A percentile compares a stretch with the other conserved stretches of the same genome.
phyloP scores from a whole-genome alignment of 2,329 filamentous ascomycete genomes.

The Trichoderma lentiforme region DNA sequence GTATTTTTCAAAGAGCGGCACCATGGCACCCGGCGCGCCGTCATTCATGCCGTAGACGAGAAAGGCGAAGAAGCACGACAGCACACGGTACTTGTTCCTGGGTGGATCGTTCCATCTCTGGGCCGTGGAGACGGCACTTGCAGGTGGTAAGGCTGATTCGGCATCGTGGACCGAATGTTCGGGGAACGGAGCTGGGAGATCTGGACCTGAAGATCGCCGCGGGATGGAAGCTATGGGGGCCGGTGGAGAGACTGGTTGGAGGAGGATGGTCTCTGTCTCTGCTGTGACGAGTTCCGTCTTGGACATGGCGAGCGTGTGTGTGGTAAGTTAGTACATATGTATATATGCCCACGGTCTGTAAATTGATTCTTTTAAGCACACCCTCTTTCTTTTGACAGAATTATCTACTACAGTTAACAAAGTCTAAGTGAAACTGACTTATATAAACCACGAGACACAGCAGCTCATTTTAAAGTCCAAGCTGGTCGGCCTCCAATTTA shows the following conservation, averaged over 20 bases:
- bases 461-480: neutral
- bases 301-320: neutral
- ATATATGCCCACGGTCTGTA: neutral
- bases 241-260: neutral
- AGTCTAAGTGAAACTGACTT: neutral
- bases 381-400: neutral
- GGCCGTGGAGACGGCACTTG: neutral
- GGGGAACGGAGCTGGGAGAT: neutral
- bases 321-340: neutral
- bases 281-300: neutral
- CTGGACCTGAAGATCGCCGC: neutral
- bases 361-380: neutral
- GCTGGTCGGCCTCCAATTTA: neutral
- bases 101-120: slow-evolving; percentile 18
- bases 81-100: slow-evolving; percentile 11
- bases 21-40: slow-evolving; percentile 12
- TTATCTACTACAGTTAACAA: neutral
- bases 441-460: neutral
- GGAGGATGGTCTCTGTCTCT: slow-evolving; percentile 8
- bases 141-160: slow-evolving; percentile 10
- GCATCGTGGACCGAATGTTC: slow-evolving; percentile 2
- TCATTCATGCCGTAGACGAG: slow-evolving; percentile 18
- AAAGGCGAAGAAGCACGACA: slow-evolving; percentile 13
- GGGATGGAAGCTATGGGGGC: slow-evolving; percentile 10
- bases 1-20: slow-evolving; percentile 27